Evolutionary conservation across 805 yeast species (phyloP), one percentile per base, ranked within the genome.

Genomic region (Debaryomyces castellii): DNA sequence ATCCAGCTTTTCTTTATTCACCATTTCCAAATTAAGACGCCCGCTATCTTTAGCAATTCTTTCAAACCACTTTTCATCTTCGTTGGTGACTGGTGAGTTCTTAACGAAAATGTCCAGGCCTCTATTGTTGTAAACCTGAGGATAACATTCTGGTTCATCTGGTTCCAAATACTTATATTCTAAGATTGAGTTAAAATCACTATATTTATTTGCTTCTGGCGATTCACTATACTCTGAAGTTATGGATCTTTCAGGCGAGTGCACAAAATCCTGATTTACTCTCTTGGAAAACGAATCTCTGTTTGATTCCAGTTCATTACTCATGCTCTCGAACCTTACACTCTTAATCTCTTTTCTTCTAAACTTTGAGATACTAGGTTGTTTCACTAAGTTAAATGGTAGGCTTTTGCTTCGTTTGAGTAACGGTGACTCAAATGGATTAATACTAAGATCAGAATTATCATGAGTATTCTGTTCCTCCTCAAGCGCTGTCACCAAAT

Each of bases 371-470:
- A 52, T 35, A 27, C 55, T 49, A n/a, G 48, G 42, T 16, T 35
- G 22, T 30, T 45, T 47, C 1, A 40, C 44, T 9, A 50, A 34
- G 14, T 43, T 39, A 28, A 51, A 47, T 21, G 59, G 45, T n/a
- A 48, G 24, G 36, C 54, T 58, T 30, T 49, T 56, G 20, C 55
- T 50, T 41, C 53, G 40, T 25, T 46, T 48, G n/a, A 58, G 47
- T 36, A 37, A 44, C 30, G 22, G 42, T 39, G 22, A 41, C 5
- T 58, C 62, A 42, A 55, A 58, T 0, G 62, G 60, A 41, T 58
- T 60, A 6, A 56, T 54, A 43, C 60, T 58, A 5, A 42, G 16
- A 6, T 56, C 62, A 10, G 54, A 50, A 30, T 25, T 27, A n/a
- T 43, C 50, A 16, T 45, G 20, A 8, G 33, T 49, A 11, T 49